These are phyloP conservation scores for Cyphellophora attinorum DNA, from an alignment of 2,329 filamentous ascomycete species.

Conservation along the genomic window DNA sequence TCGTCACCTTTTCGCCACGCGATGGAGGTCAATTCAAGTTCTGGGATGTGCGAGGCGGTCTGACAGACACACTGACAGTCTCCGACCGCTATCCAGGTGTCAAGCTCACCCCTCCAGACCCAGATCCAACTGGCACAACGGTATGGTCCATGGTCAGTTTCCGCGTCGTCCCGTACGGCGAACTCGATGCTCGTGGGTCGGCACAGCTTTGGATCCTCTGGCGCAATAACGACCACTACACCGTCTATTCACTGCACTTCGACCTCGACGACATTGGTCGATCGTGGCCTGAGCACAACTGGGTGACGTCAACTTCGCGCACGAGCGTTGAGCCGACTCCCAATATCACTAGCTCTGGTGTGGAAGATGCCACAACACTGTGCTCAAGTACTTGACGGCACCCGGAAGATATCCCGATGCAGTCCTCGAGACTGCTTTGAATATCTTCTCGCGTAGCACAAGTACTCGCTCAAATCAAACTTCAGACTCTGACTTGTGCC, in stretches of 20 bases:
- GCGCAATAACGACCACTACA: constrained; percentile 75
- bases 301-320: constrained; percentile 49
- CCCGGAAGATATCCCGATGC: constrained; percentile 73
- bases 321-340: constrained; percentile 31
- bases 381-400: constrained; percentile 74
- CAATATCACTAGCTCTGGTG: constrained; percentile 52
- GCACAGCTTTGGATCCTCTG: constrained; percentile 67
- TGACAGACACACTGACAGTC: constrained; percentile 48
- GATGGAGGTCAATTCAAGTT: constrained; percentile 90
- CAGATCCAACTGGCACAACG: constrained; percentile 54
- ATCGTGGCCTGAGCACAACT: constrained; percentile 52
- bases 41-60: constrained; percentile 64
- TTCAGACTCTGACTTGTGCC: constrained; percentile 24
- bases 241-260: constrained; percentile 65
- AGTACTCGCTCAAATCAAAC: constrained; percentile 24
- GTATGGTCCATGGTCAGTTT: constrained; percentile 78
- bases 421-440: constrained; percentile 73
- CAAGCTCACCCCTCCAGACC: constrained; percentile 56
- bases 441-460: constrained; percentile 64
- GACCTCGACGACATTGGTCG: constrained; percentile 53
- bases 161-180: constrained; percentile 45
- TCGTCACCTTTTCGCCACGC: constrained; percentile 80
- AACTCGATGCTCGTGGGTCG: constrained; percentile 35
- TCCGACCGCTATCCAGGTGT: constrained; percentile 60
- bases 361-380: constrained; percentile 65